A percentile compares a stretch with the other conserved stretches of the same genome.
Conservation (phyloP, 2,329 filamentous ascomycete genomes). For the Bipolaris victoriae region DNA sequence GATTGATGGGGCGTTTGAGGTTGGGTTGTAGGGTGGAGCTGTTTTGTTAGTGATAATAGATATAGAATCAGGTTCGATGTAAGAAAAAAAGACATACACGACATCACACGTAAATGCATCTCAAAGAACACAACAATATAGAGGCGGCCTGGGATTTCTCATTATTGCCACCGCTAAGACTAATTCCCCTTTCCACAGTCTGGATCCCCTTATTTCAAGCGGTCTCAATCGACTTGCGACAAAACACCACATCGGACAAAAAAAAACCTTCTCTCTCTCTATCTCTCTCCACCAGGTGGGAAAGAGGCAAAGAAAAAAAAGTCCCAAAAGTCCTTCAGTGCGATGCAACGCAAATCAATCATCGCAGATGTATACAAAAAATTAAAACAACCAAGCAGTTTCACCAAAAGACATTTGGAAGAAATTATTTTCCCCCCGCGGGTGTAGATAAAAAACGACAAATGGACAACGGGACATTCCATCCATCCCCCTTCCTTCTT, state of each 20-base stretch:
- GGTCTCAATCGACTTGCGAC: slow-evolving; percentile 35
- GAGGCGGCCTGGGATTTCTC: slow-evolving; percentile 38
- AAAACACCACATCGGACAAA: slow-evolving; percentile 22
- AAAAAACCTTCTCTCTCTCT: background rate
- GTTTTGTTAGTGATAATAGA: no score
- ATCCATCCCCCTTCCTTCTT: background rate
- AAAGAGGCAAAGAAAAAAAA: slow-evolving; percentile 1
- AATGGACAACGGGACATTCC: slow-evolving; percentile 1
- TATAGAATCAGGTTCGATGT: background rate
- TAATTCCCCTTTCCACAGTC: slow-evolving; percentile 25
- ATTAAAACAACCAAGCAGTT: slow-evolving; percentile 16
- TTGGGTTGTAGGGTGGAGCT: slow-evolving; percentile 37
- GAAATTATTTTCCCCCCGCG: background rate
- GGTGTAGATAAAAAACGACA: background rate
- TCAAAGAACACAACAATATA: slow-evolving; percentile 17
- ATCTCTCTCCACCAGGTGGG: slow-evolving; percentile 20
- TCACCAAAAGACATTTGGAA: background rate
- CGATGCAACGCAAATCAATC: slow-evolving; percentile 23
- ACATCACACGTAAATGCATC: slow-evolving; percentile 10
- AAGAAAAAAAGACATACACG: background rate
- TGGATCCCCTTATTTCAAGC: slow-evolving; percentile 27
- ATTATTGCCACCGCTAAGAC: slow-evolving; percentile 41
- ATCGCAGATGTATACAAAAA: slow-evolving; percentile 21
- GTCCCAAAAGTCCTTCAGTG: slow-evolving; percentile 30
- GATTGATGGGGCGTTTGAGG: slow-evolving; percentile 54